A percentile compares a stretch with the other conserved stretches of the same genome.
Evolutionary conservation across 495 filamentous ascomycete species (phyloP).

Genomic region (Neurospora sp.): DNA sequence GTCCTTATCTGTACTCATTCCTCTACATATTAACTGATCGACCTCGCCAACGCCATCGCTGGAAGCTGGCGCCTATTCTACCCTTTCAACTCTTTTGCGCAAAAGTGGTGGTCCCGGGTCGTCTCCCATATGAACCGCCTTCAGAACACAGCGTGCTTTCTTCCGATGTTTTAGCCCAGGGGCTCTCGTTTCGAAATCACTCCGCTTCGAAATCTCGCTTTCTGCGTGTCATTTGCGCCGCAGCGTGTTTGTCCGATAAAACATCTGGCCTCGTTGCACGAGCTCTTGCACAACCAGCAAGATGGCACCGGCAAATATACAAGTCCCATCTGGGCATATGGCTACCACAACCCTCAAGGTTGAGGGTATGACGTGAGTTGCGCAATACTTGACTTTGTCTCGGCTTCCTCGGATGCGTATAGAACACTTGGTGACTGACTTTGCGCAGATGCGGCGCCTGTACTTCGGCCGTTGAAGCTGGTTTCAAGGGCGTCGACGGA

Average conservation of each 20-base stretch:
- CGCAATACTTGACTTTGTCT: neutral
- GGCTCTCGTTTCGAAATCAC: neutral
- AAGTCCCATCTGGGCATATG: slow-evolving; percentile 50
- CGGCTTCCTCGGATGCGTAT: neutral
- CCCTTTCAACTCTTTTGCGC: neutral
- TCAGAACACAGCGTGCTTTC: neutral
- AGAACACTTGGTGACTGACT: neutral
- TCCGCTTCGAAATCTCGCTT: neutral
- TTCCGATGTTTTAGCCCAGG: neutral
- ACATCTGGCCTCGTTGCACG: neutral
- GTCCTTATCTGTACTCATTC: neutral
- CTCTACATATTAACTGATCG: neutral
- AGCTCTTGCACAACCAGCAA: neutral
- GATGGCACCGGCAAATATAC: slow-evolving; percentile 40
- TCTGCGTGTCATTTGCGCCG: neutral
- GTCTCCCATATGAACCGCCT: neutral
- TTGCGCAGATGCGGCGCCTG: slow-evolving; percentile 58
- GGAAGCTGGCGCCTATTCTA: slow-evolving; percentile 9
- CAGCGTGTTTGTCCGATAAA: neutral
- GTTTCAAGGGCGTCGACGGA: slow-evolving; percentile 71
- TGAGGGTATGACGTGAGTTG: slow-evolving; percentile 72
- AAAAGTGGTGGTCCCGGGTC: neutral
- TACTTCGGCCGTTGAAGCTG: slow-evolving; percentile 75
- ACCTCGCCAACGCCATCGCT: slow-evolving; percentile 7
- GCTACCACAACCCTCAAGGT: slow-evolving; percentile 86